Base-by-base conservation (phyloP, 371 early-diverging fungal genomes). In the Circinella minor region DNA sequence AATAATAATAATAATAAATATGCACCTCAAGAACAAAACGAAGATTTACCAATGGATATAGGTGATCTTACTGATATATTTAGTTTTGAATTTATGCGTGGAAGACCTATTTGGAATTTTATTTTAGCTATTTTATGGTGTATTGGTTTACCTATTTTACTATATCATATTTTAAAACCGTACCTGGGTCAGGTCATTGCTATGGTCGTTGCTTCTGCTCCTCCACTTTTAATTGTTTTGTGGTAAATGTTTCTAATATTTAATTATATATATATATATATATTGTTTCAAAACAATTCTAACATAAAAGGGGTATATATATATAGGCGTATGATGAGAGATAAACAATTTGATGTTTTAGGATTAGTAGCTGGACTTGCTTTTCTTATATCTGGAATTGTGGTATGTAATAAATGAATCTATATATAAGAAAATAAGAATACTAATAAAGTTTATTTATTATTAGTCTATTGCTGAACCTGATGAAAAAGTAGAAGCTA, bases 381-480 rank as follows among this genome's bases (percentile, higher is more conserved):
- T 55, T 79, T 79, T 54, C 63, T 79, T 13, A 76, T 79, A 17
- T 70, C 76, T 47, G 79, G 79, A 36, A 70, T 79, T 43, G 37
- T 79, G 60, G 79, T 76, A 76, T 67, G 73, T 51, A 51, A 15
- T 8, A 7, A 17, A 13, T 17, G 15, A 27, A 27, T 27, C 2
- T 1, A 27, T 27, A 27, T 55, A 34, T 37, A 27, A 6, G 7
- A 36, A 4, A 14, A 49, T 20, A 27, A 3, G 18, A 20, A 39
- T 63, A n/a, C 49, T 62, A 61, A 59, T 15, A 47, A 11, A 9
- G 47, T n/a, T n/a, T 49, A 15, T 49, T 0, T 51, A 0, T 51
- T 51, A 14, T 15, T 62, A 83, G 83, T 80, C 81, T 4, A 83
- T 83, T 62, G 77, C 80, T 7, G 71, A 83, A 57, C 81, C 83